Percentiles rank a stretch among this genome's conserved stretches.
phyloP scores from a whole-genome alignment of 2,329 filamentous ascomycete genomes.

The Amauroascus verrucosus region DNA sequence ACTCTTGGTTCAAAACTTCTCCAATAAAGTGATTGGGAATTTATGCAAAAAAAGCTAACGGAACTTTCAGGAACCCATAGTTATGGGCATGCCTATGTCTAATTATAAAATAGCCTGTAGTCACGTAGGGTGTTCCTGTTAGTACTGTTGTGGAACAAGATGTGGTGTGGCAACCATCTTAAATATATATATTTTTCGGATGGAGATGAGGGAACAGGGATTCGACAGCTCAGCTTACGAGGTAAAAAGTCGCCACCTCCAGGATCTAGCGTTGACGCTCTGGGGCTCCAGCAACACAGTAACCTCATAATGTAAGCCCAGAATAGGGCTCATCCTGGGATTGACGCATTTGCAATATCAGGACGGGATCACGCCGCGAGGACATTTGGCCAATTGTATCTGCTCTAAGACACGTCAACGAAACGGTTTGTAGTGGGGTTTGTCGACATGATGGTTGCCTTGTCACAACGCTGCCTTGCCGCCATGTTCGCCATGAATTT shows the following conservation, averaged over 20 bases:
- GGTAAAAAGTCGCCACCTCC: not conserved
- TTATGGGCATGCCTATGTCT: no score
- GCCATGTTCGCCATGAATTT: not conserved
- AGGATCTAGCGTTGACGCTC: not conserved
- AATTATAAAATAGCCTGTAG: no score
- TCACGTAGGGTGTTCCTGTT: not conserved
- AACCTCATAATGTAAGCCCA: not conserved
- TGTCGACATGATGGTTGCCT: slow-evolving; percentile 7
- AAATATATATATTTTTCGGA: not conserved
- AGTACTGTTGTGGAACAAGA: not conserved
- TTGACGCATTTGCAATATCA: not conserved
- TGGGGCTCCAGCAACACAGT: not conserved
- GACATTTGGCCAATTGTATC: not conserved
- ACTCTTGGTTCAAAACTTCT: no score
- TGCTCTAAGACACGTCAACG: not conserved
- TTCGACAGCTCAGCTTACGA: not conserved
- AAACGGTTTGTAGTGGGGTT: not conserved
- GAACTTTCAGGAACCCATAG: no score
- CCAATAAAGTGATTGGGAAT: no score
- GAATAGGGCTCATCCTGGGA: not conserved
- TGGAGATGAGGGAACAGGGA: not conserved
- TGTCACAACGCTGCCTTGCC: not conserved
- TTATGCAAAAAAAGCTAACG: no score
- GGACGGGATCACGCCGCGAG: not conserved
- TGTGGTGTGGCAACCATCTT: slow-evolving; percentile 1